Conservation (phyloP, 345 rosid genomes). For the Jatropha curcas region DNA sequence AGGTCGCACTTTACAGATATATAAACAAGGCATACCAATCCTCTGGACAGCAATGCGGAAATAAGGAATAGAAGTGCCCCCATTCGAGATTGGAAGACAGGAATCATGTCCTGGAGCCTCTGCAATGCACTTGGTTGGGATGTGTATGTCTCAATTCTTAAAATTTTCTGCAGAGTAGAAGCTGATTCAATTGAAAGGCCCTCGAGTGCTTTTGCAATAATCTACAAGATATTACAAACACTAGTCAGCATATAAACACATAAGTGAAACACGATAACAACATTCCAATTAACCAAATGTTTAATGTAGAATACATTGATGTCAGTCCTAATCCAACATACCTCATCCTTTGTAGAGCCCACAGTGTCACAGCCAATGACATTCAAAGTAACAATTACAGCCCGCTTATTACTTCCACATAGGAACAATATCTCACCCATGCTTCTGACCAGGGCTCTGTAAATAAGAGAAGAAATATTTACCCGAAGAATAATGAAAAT, state of each 20-base stretch:
- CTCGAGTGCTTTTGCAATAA: slow-evolving; percentile 53
- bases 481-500: not conserved
- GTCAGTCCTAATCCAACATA: slow-evolving; percentile 33
- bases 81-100: slow-evolving; percentile 86
- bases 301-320: slow-evolving; percentile 12
- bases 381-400: slow-evolving; percentile 62
- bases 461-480: not conserved
- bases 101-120: slow-evolving; percentile 59
- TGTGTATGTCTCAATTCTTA: slow-evolving; percentile 62
- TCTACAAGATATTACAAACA: slow-evolving; percentile 38
- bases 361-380: slow-evolving; percentile 30
- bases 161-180: slow-evolving; percentile 68
- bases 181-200: slow-evolving; percentile 77
- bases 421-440: slow-evolving; percentile 89
- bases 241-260: slow-evolving; percentile 4
- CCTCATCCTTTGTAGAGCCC: slow-evolving; percentile 54
- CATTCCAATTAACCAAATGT: not conserved
- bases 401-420: slow-evolving; percentile 77
- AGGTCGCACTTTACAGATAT: not conserved
- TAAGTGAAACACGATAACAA: slow-evolving; percentile 1
- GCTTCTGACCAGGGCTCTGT: slow-evolving; percentile 85
- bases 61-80: slow-evolving; percentile 93
- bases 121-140: slow-evolving; percentile 51
- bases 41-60: slow-evolving; percentile 92
- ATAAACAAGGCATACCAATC: slow-evolving; percentile 63